Conservation (phyloP, 169 alveolate genomes). For the Plasmodium knowlesi region DNA sequence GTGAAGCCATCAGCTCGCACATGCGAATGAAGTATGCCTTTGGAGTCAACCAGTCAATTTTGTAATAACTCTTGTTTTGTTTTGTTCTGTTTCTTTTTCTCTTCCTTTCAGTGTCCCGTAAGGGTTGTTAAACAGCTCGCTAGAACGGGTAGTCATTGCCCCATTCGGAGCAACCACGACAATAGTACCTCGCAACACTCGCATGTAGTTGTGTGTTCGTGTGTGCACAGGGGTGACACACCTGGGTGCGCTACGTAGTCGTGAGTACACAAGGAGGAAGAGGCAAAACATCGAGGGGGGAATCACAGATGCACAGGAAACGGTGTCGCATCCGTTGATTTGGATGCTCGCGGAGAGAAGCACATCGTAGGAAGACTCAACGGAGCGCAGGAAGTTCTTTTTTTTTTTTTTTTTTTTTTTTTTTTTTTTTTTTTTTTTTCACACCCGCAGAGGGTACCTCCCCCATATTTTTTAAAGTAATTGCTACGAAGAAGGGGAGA, state of each 20-base stretch:
- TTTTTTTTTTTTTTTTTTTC: background rate
- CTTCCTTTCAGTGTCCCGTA: background rate
- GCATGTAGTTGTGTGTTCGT: background rate
- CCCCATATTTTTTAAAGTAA: background rate
- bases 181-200: background rate
- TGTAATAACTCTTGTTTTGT: background rate
- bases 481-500: background rate
- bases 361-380: background rate
- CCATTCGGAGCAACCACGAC: background rate
- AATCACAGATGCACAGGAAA: background rate
- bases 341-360: background rate
- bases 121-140: background rate
- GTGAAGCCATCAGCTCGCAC: background rate
- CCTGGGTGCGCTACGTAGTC: background rate
- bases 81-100: background rate
- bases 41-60: background rate
- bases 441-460: background rate
- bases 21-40: background rate
- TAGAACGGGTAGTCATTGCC: background rate
- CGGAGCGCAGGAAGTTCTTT: background rate
- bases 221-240: background rate
- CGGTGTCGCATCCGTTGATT: background rate
- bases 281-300: background rate
- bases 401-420: background rate
- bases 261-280: background rate